Evolutionary conservation across 148 eudicot genomes (phyloP).

Genomic region (Pouteria glomerata): DNA sequence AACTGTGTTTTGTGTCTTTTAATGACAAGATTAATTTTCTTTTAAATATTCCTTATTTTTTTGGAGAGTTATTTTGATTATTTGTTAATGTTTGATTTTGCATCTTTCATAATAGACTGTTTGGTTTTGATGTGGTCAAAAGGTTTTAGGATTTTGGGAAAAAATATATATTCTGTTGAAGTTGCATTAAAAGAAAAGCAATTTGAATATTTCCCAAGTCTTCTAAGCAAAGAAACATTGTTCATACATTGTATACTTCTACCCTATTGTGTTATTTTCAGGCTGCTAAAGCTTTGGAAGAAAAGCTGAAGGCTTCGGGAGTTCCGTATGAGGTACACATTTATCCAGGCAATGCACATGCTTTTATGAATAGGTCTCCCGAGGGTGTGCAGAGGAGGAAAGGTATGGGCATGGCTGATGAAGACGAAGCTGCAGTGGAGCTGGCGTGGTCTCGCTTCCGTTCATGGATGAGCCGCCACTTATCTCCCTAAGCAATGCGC

Average conservation of each 20-base stretch:
- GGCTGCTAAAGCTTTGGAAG: constrained; percentile 86
- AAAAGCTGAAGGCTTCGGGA: constrained; percentile 73
- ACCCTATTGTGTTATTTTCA: constrained; percentile 12
- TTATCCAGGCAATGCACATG: constrained; percentile 64
- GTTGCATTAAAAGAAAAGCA: background rate
- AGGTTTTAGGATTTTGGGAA: too few species aligned
- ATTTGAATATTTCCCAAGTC: background rate
- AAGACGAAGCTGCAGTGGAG: constrained; percentile 61
- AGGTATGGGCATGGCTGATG: constrained; percentile 71
- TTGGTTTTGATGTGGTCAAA: too few species aligned
- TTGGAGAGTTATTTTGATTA: too few species aligned
- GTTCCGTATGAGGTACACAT: constrained; percentile 66
- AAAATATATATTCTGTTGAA: too few species aligned
- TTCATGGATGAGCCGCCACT: constrained; percentile 70
- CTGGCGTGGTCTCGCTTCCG: constrained; percentile 89
- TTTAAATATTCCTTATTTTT: too few species aligned
- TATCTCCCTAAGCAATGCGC: constrained; percentile 29
- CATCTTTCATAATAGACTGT: too few species aligned
- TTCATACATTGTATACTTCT: too few species aligned
- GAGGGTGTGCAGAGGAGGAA: constrained; percentile 80
- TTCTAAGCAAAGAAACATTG: too few species aligned
- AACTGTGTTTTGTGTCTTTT: too few species aligned
- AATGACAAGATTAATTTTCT: too few species aligned
- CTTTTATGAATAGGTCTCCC: constrained; percentile 82
- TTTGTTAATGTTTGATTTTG: too few species aligned